These are phyloP conservation scores for Prunus mongolica DNA, from an alignment of 306 rosid genomes.

Conservation along the genomic window DNA sequence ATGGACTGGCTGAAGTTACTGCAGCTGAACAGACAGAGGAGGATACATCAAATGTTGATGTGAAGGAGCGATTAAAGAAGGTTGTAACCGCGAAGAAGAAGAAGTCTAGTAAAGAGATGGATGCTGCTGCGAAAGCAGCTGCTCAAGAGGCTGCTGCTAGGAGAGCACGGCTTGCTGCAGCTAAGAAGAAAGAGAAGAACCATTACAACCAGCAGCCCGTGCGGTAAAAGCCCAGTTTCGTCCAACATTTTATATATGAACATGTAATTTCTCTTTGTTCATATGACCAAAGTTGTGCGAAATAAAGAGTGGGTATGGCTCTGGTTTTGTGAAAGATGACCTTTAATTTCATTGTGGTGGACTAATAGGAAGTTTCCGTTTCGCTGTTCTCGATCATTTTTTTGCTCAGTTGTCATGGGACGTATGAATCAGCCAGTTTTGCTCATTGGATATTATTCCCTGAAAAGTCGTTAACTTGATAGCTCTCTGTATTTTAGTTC, in stretches of 20 bases:
- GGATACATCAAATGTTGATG: conserved; percentile 60
- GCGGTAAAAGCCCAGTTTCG: conserved; percentile 45
- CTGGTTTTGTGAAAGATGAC: conserved; percentile 37
- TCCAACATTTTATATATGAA: conserved; percentile 45
- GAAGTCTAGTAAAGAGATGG: conserved; percentile 85
- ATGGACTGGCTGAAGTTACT: conserved; percentile 37
- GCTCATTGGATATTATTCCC: conserved; percentile 25
- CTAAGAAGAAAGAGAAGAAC: conserved; percentile 91
- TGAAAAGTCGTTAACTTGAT: conserved; percentile 30
- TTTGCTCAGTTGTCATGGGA: conserved; percentile 42
- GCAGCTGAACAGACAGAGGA: conserved; percentile 52
- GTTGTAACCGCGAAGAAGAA: conserved; percentile 71
- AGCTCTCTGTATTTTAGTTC: conserved; percentile 31
- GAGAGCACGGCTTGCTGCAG: conserved; percentile 77
- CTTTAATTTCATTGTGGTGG: conserved; percentile 40
- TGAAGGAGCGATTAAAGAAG: conserved; percentile 86
- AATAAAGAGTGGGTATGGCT: conserved; percentile 55
- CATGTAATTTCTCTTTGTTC: conserved; percentile 57
- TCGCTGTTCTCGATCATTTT: conserved; percentile 29
- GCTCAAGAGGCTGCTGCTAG: conserved; percentile 90
- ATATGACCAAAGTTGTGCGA: conserved; percentile 42
- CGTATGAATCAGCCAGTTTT: conserved; percentile 36
- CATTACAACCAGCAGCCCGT: conserved; percentile 94
- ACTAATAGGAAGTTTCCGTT: conserved; percentile 40
- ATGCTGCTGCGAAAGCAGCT: conserved; percentile 78